Conservation (phyloP, 805 yeast genomes). For the Hanseniaspora occidentalis region DNA sequence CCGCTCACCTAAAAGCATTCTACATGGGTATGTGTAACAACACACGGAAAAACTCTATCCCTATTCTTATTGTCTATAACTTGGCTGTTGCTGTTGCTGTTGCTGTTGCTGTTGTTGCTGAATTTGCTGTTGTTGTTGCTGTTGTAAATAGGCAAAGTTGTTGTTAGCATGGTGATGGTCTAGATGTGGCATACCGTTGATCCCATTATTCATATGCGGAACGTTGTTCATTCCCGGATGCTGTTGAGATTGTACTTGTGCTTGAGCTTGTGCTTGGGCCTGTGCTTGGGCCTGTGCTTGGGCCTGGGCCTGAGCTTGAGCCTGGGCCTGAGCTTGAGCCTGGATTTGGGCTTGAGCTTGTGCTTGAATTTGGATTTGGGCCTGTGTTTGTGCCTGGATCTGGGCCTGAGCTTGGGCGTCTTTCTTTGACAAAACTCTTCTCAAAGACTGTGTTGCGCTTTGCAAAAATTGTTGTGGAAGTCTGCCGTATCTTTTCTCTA, state of each 20-base stretch:
- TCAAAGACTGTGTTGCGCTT: not conserved
- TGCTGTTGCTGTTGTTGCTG: constrained; percentile 9
- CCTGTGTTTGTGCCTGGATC: constrained; percentile 3
- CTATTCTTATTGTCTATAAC: constrained; percentile 2
- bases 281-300: constrained; percentile 4
- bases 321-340: constrained; percentile 4
- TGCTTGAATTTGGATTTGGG: constrained; percentile 1
- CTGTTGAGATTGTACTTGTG: constrained; percentile 5
- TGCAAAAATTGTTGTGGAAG: not conserved
- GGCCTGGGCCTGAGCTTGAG: constrained; percentile 3
- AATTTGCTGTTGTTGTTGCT: constrained; percentile 10
- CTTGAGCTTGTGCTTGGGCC: constrained; percentile 3
- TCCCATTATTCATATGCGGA: not conserved
- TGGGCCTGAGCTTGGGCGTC: constrained; percentile 5
- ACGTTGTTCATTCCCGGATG: constrained; percentile 1
- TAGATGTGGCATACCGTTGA: constrained; percentile 1
- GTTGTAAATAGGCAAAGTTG: constrained; percentile 9
- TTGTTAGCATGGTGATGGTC: constrained; percentile 2
- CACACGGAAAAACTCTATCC: not conserved
- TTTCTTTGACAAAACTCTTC: not conserved
- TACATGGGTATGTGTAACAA: too few relatives aligned
- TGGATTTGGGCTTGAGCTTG: constrained; percentile 2
- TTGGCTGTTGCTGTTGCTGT: constrained; percentile 8
- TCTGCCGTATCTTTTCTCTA: not conserved
- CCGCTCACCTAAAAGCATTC: too few relatives aligned